Conservation (phyloP, 176 grass and related monocot species). For the Otatea glauca region DNA sequence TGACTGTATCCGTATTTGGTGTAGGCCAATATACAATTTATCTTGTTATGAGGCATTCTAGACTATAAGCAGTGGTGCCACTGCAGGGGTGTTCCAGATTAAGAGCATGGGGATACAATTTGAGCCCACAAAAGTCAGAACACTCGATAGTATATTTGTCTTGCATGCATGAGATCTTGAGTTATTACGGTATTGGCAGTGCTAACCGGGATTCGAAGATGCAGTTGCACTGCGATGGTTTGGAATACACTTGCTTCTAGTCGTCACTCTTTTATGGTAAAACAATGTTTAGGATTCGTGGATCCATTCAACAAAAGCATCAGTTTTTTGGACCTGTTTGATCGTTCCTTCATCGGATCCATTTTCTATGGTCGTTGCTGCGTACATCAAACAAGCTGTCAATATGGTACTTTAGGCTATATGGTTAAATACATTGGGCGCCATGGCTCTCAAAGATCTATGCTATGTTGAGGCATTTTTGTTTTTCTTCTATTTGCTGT, state of each 20-base stretch:
- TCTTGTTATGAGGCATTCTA: neutral
- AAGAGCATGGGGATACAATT: neutral
- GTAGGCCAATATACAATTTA: neutral
- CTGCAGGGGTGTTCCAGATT: neutral
- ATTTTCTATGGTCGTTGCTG: too few species aligned
- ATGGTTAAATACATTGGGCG: neutral
- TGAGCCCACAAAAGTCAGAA: neutral
- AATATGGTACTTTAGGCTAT: neutral
- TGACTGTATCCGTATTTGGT: neutral
- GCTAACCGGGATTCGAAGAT: neutral
- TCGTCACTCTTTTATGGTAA: neutral
- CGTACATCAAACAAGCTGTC: neutral
- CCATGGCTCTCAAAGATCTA: neutral
- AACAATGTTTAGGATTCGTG: neutral
- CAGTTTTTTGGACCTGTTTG: neutral
- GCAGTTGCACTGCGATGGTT: neutral
- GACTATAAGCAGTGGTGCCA: neutral
- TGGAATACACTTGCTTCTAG: neutral
- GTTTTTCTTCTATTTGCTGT: neutral
- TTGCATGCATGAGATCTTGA: neutral
- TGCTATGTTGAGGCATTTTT: neutral
- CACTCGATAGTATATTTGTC: neutral
- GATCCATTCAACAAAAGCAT: neutral
- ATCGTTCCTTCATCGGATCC: too few species aligned
- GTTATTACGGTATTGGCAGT: neutral